Base-by-base conservation (phyloP, 352 stramenopile genomes). In the Globisporangium okanoganense region DNA sequence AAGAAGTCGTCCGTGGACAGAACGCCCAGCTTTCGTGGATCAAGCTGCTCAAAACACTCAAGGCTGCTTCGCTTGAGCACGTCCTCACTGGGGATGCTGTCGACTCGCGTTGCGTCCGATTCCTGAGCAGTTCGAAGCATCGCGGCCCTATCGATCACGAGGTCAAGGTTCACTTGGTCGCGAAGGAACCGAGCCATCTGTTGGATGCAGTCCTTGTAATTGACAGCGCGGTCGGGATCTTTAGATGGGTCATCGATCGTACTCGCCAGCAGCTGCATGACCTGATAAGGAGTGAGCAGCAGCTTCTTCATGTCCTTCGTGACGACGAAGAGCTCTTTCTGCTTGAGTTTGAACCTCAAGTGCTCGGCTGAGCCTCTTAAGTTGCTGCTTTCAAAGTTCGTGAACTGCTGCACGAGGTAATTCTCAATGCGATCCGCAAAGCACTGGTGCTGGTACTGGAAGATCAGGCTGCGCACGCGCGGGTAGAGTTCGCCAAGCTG, bases 321-420 rank as follows among this genome's bases (percentile, higher is more conserved):
- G 8, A 82, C 79, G 0, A 54, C 44, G 33, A 76, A 74, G 44
- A 78, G 53, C 33, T 86, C 73, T 20, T 75, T 76, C 58, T 79
- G 71, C 16, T 66, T 78, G 25, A 91, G 49, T 2, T 66, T 63
- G 54, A 70, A 65, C 35, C 82, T 74, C 18, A 91, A 65, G 47
- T 91, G 74, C 47, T 73, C 70, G 22, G 79, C 68, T 2, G 66
- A 69, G 24, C 81, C 81, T 33, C 73, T 54, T 9, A 91, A 58
- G 10, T 66, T 71, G 53, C 70, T 71, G 49, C 67, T 78, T 60
- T 88, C 81, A 62, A 74, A 87, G 49, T 47, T 64, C 9, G 64
- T 68, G 29, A 88, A 82, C 57, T 88, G 75, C 3, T 73, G 54
- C 25, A 85, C 59, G 54, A 91, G 33, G 40, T 86, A 89, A 2